These are phyloP conservation scores for Scytalidium sp. DNA, from an alignment of 2,329 filamentous ascomycete genomes.

Conservation along the genomic window DNA sequence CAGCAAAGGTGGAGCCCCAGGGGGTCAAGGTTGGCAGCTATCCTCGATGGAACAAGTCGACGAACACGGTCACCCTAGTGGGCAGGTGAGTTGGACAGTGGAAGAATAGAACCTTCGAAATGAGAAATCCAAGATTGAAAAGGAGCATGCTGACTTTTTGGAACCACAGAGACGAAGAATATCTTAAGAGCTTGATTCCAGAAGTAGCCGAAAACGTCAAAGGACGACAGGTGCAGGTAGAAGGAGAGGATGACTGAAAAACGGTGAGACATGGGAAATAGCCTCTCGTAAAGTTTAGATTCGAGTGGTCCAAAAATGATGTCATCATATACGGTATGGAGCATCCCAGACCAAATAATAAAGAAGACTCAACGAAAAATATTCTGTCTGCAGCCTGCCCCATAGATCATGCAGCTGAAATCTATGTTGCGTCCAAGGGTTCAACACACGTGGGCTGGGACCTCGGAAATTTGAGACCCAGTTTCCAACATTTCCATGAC, in stretches of 20 bases:
- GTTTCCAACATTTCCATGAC: too few relatives aligned
- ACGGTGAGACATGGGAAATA: slow-evolving; percentile 19
- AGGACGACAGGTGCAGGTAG: slow-evolving; percentile 65
- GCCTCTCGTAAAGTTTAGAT: too few relatives aligned
- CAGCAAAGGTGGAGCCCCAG: slow-evolving; percentile 66
- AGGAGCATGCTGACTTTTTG: slow-evolving; percentile 6
- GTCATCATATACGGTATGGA: too few relatives aligned
- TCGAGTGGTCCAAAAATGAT: too few relatives aligned
- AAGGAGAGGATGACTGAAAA: slow-evolving; percentile 66
- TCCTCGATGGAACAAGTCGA: slow-evolving; percentile 82
- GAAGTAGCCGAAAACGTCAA: slow-evolving; percentile 77
- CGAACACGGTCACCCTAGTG: slow-evolving; percentile 89
- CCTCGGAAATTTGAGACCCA: neutral
- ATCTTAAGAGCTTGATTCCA: slow-evolving; percentile 72
- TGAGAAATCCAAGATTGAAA: neutral
- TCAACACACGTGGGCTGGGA: neutral
- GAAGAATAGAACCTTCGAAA: too few relatives aligned
- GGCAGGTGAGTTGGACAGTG: slow-evolving; percentile 43
- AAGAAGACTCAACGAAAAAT: too few relatives aligned
- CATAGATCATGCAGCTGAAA: too few relatives aligned
- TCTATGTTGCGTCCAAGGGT: neutral
- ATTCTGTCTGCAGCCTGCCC: too few relatives aligned
- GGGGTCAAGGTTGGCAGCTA: slow-evolving; percentile 96
- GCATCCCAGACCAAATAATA: too few relatives aligned
- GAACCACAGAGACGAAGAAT: slow-evolving; percentile 61